Base-by-base conservation (phyloP, 192 early-diverging fungal genomes). In the Coemansia sp. region DNA sequence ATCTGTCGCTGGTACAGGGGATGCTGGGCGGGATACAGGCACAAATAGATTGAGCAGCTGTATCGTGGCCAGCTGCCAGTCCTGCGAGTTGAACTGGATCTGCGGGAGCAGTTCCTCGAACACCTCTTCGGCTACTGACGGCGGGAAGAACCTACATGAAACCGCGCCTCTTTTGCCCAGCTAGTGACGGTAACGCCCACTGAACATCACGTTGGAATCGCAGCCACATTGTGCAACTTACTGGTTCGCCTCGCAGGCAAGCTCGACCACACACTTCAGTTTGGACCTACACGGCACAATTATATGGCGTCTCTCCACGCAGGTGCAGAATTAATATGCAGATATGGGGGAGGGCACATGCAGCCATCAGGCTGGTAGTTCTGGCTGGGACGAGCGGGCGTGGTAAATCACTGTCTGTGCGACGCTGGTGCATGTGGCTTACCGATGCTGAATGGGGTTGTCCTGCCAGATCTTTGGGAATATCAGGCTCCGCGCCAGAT, bases 61-160 rank as follows among this genome's bases (percentile, higher is more conserved):
- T 0, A 80, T 71, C 39, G 80, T 62, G 19, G 70, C 63, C 8
- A 67, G 51, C 31, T 84, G 72, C 26, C 79, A 70, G 39, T 83
- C 83, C 10, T 83, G 46, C 23, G 82, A 84, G 56, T 88, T 79
- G 13, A 85, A 78, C 47, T 80, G 83, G 48, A 88, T 77, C 30
- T 79, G 62, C 7, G 90, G 89, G 11, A 95, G 52, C 30, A 91
- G 78, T 51, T 87, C 81, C 23, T 83, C 70, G 21, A 95, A 60
- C n/a, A 95, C 85, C 23, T 91, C 87, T 2, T 39, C 46, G 9
- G 85, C 59, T 3, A 83, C 67, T n/a, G 76, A 64, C 5, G 80
- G 56, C 1, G 80, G 73, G 45, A 95, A 92, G 51, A 83, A 88
- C 30, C 86, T 78, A 60, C 28, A 27, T 31, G 30, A n/a, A n/a